Conservation (phyloP, 805 yeast species). For the Lachancea quebecensis region DNA sequence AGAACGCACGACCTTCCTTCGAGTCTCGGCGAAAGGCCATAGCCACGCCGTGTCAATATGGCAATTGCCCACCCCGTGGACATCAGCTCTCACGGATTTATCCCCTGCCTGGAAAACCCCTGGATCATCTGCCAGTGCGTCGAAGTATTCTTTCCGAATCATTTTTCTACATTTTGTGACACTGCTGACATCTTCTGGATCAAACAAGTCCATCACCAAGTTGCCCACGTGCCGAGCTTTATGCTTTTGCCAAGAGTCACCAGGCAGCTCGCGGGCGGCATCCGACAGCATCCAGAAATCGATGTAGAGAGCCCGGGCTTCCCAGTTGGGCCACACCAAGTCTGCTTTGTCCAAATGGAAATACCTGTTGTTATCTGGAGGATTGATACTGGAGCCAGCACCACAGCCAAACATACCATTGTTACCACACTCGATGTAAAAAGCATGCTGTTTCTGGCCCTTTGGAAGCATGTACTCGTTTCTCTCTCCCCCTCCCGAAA, state of each 20-base stretch:
- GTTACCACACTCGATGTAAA: conserved; percentile 85
- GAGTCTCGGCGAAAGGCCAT: conserved; percentile 98
- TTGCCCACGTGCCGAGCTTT: conserved; percentile 77
- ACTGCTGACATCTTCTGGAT: conserved; percentile 54
- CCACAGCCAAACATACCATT: conserved; percentile 91
- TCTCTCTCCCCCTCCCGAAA: conserved; percentile 82
- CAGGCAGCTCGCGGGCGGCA: conserved; percentile 80
- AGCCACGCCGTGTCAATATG: conserved; percentile 98
- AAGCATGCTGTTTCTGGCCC: conserved; percentile 47
- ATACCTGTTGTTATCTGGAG: conserved; percentile 66
- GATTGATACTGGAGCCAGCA: conserved; percentile 49
- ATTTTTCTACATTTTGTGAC: conserved; percentile 58
- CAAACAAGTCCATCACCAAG: conserved; percentile 77
- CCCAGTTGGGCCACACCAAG: conserved; percentile 69
- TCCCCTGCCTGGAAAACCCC: conserved; percentile 50
- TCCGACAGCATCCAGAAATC: conserved; percentile 89
- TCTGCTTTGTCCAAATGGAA: conserved; percentile 68
- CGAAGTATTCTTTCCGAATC: conserved; percentile 53
- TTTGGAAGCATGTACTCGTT: conserved; percentile 63
- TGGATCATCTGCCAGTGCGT: conserved; percentile 54
- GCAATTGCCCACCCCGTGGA: conserved; percentile 86
- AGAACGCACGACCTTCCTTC: conserved; percentile 84
- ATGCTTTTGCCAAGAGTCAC: conserved; percentile 72
- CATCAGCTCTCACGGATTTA: conserved; percentile 41
- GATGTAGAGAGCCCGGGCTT: conserved; percentile 66